Evolutionary conservation across 306 rosid species (phyloP), one percentile per base, ranked within the genome.

Genomic region (Vigna angularis): DNA sequence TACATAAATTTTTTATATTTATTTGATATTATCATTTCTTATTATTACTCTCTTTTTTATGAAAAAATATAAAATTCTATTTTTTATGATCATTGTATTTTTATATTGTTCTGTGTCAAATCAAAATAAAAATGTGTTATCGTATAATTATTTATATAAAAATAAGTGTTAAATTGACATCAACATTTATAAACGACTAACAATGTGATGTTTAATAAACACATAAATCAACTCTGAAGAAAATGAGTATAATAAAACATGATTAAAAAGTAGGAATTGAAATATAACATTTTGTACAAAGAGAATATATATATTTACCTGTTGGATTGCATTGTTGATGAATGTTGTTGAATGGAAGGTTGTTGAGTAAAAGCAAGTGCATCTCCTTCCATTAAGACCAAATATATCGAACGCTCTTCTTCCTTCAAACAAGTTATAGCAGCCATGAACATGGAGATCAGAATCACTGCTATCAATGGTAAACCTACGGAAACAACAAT

Each of bases 341-440:
- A 76, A 66, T 73, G 47, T 45, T 10, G 5, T 5, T 10, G 4
- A 3, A 44, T 11, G 0, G 49, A 44, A 44, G 48, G 14, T 9
- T 44, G 9, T 72, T 72, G 26, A 71, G 76, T 83, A 78, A 93
- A 91, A 40, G 93, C 87, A 79, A 76, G 53, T 0, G 82, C 83
- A 1, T 85, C 84, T 73, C 84, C 93, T 70, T 87, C 93, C 88
- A 93, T 76, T 55, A 89, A 82, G 66, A 93, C 97, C 75, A 93
- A 57, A 79, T 85, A 94, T 48, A 89, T 79, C 0, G 78, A 85
- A 73, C 89, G 73, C 30, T 89, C 85, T 80, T 87, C 98, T 75
- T 80, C 84, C 3, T 3, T 7, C 0, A 12, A 12, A 16, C 50
- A 45, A 74, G 62, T 40, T n/a, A 47, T 53, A 36, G 58, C 78